Conservation (phyloP, 208 protist genomes). For the Leishmania gerbilli region DNA sequence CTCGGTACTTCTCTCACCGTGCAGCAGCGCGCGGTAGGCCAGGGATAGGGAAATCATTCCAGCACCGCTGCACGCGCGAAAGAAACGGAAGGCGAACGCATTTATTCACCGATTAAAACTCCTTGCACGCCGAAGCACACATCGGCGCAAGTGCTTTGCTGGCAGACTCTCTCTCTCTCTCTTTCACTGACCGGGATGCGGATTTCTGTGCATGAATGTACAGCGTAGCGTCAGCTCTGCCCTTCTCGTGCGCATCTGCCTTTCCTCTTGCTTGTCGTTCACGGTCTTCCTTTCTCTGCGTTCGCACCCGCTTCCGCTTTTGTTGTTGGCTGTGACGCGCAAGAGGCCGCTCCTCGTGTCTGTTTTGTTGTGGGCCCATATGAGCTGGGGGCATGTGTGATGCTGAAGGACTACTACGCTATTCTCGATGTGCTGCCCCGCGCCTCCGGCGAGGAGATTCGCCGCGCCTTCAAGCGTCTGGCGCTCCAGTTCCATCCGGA, state of each 20-base stretch:
- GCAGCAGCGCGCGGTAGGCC: not conserved
- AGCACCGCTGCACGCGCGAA: not conserved
- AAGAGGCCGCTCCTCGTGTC: not conserved
- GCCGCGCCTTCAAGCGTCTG: slow-evolving; percentile 60
- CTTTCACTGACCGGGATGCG: not conserved
- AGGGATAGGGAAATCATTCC: not conserved
- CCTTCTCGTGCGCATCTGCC: not conserved
- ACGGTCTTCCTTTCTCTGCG: not conserved
- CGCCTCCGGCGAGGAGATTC: slow-evolving; percentile 71
- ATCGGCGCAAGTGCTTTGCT: not conserved
- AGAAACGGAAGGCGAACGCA: not conserved
- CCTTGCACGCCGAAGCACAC: not conserved
- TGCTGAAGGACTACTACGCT: slow-evolving; percentile 90
- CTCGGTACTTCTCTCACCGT: not conserved
- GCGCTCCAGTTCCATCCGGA: slow-evolving; percentile 84
- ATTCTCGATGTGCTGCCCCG: slow-evolving; percentile 53
- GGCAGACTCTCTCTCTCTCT: not conserved
- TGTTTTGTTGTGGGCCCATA: not conserved
- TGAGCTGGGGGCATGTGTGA: slow-evolving; percentile 11
- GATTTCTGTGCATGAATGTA: not conserved
- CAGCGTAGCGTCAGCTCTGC: not conserved
- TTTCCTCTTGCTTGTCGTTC: not conserved
- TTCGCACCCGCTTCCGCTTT: not conserved
- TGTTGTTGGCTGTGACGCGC: not conserved
- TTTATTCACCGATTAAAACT: not conserved